Conservation (phyloP, 805 yeast genomes). For the Saturnispora serradocipensis region DNA sequence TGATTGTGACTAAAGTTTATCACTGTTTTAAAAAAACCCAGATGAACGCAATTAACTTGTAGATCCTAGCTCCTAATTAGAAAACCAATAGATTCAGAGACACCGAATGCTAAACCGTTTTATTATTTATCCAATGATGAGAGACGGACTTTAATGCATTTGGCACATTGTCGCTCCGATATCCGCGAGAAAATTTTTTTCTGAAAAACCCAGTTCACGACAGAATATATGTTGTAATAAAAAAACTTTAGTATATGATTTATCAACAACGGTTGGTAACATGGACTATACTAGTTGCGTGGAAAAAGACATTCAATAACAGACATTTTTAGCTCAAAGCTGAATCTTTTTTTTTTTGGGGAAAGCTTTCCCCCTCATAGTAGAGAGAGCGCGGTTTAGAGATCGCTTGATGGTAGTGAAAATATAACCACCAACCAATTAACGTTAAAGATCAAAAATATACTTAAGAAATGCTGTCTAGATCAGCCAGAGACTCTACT, state of each 20-base stretch:
- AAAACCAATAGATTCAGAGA: background rate
- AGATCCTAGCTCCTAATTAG: no score
- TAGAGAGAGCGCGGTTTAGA: background rate
- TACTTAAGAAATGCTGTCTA: background rate
- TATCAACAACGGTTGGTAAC: no score
- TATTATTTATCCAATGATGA: background rate
- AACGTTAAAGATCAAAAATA: background rate
- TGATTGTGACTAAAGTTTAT: background rate
- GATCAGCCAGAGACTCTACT: background rate
- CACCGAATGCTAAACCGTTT: background rate
- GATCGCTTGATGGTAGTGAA: background rate
- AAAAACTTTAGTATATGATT: background rate
- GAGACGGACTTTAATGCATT: background rate
- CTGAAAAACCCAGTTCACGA: background rate
- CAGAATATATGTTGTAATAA: background rate
- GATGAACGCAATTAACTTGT: background rate
- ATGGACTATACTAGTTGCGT: background rate
- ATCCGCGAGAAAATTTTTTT: background rate
- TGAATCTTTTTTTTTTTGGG: background rate
- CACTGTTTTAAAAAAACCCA: background rate
- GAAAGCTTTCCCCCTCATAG: background rate
- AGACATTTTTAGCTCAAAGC: background rate
- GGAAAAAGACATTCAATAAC: background rate
- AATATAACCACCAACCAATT: background rate
- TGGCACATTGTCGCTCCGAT: background rate